Evolutionary conservation across 108 stramenopile genomes (phyloP), one percentile per base, ranked within the genome.

Genomic region (Pseudonitzschia pungens): DNA sequence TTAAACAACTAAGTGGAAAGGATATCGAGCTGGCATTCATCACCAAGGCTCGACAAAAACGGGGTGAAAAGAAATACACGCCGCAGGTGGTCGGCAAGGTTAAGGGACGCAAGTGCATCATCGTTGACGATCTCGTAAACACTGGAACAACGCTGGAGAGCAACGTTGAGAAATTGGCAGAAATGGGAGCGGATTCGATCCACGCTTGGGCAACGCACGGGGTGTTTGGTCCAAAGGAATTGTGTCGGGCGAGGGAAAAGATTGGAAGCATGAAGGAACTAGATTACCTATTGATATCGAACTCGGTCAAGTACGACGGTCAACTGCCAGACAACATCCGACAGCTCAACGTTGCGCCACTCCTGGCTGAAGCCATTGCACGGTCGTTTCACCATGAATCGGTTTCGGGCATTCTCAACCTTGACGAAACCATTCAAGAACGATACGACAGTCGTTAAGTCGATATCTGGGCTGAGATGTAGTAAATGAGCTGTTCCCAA

Each of bases 151-250:
- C 94, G 15, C 68, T 96, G 69, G 71, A 65, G 44, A 77, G 69
- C 53, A 86, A 87, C 45, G 81, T 92, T 11, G 60, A 83, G 27
- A 80, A 79, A 63, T 63, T 93, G 21, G 64, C 81, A 21, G 81
- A 92, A 60, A 50, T 76, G 10, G 94, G 92, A 11, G 91, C 91
- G 7, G 76, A 85, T 11, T 76, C 81, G 21, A 80, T 92, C n/a
- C 91, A 91, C 63, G 92, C 89, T 16, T 96, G 92, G 90, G 87
- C 92, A 11, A 93, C 94, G 3, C 94, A 96, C 71, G 94, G 92
- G 7, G 92, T 96, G 6, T 90, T 93, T 79, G 85, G 87, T 28
- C 70, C 78, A 0, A 64, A 71, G 2, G 60, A 75, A n/a, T 77
- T 77, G 29, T 45, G 54, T 26, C 65, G 80, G 26, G 78, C 86